A percentile compares a stretch with the other conserved stretches of the same genome.
Conservation (phyloP, 169 alveolate species). For the Eimeria tenella region DNA sequence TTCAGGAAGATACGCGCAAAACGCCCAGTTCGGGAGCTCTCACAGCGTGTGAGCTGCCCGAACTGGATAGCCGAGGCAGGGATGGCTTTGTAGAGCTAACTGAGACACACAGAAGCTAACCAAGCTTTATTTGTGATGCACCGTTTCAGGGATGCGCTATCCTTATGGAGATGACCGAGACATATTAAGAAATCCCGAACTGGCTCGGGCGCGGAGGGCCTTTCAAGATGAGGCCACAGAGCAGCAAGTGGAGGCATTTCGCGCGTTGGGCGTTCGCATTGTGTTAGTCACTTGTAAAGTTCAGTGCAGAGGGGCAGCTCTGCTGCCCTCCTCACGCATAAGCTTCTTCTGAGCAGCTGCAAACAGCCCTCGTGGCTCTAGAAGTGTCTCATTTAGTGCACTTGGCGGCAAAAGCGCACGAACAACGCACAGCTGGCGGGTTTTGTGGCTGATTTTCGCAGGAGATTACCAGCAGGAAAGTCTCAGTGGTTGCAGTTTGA, state of each 20-base stretch:
- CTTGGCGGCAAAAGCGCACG: background rate
- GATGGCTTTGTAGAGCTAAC: too few relatives aligned
- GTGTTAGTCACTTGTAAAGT: slow-evolving; percentile 9
- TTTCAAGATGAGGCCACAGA: background rate
- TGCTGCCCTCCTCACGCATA: too few relatives aligned
- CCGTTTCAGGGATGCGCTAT: background rate
- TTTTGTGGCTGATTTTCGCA: background rate
- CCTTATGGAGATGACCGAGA: slow-evolving; percentile 52
- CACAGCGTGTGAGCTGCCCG: background rate
- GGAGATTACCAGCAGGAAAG: slow-evolving; percentile 60
- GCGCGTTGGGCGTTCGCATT: slow-evolving; percentile 55
- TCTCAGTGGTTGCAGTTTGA: slow-evolving; percentile 63
- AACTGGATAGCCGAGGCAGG: background rate
- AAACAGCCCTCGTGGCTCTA: too few relatives aligned
- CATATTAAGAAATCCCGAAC: background rate
- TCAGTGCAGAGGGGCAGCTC: background rate
- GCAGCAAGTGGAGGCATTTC: slow-evolving; percentile 54
- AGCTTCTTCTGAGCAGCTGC: too few relatives aligned
- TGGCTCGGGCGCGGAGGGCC: slow-evolving; percentile 15
- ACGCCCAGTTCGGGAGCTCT: background rate
- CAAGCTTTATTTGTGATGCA: too few relatives aligned
- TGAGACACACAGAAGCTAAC: background rate
- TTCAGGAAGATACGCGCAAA: slow-evolving; percentile 20
- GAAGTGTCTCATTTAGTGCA: too few relatives aligned
- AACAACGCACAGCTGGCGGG: background rate